phyloP scores from a whole-genome alignment of 129 eudicot genomes.

The Chrysanthemum seticuspe region DNA sequence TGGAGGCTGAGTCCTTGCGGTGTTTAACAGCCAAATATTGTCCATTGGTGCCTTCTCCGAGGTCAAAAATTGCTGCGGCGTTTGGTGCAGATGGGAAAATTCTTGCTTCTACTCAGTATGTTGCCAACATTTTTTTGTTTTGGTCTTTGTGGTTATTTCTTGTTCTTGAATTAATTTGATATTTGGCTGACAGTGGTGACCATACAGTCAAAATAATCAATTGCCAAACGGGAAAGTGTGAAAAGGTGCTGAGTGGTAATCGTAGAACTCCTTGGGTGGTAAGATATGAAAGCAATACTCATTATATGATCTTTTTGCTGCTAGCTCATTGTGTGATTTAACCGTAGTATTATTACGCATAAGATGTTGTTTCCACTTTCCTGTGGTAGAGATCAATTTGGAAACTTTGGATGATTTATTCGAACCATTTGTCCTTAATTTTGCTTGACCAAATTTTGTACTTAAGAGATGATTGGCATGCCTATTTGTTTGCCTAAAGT shows the following conservation, averaged over 20 bases:
- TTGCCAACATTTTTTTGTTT: constrained; percentile 11
- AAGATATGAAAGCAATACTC: constrained; percentile 28
- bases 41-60: constrained; percentile 81
- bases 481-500: no score
- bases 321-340: constrained; percentile 2
- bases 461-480: neutral
- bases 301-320: constrained; percentile 6
- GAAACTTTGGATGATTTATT: no score
- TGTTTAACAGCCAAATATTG: constrained; percentile 83
- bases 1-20: constrained; percentile 73
- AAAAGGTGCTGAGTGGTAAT: constrained; percentile 90
- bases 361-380: neutral
- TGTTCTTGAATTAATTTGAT: constrained; percentile 21
- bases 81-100: constrained; percentile 92
- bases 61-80: constrained; percentile 98
- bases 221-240: constrained; percentile 85
- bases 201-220: constrained; percentile 95
- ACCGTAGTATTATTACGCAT: constrained; percentile 5
- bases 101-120: constrained; percentile 96
- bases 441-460: neutral
- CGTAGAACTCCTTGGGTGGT: constrained; percentile 99
- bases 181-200: constrained; percentile 67
- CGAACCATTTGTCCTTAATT: no score
- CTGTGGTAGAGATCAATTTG: no score
- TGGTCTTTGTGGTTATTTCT: constrained; percentile 39